These are phyloP conservation scores for Piper betle DNA, from an alignment of 164 flowering plant genomes.

Conservation along the genomic window DNA sequence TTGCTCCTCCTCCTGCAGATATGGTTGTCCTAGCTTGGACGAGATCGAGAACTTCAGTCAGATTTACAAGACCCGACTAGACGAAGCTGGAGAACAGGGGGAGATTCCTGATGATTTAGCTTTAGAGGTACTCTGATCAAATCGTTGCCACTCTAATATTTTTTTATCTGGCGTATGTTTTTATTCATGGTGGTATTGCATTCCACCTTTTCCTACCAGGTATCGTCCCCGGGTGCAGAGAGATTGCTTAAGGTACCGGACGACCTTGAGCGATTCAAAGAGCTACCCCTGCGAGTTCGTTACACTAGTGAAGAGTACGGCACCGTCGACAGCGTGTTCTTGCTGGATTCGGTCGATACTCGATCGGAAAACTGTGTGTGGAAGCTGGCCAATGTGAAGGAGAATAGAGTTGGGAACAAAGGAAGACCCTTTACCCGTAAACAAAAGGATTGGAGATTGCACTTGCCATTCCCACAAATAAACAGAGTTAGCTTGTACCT, in stretches of 20 bases:
- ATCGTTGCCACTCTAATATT: not conserved
- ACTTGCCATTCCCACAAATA: constrained; percentile 32
- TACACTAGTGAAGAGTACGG: constrained; percentile 28
- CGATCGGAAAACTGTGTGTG: constrained; percentile 51
- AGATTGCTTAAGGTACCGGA: constrained; percentile 71
- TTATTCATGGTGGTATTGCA: not conserved
- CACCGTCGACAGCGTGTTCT: constrained; percentile 42
- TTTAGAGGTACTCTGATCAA: constrained; percentile 42
- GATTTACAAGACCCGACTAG: constrained; percentile 56
- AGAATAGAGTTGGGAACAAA: constrained; percentile 55
- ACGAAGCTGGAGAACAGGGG: constrained; percentile 58
- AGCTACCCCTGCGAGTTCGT: constrained; percentile 62
- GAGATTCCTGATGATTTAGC: constrained; percentile 74
- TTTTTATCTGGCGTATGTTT: not conserved
- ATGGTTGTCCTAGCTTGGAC: constrained; percentile 82
- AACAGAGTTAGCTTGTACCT: constrained; percentile 52
- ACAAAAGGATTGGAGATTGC: constrained; percentile 72
- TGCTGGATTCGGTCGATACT: constrained; percentile 48
- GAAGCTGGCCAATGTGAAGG: constrained; percentile 88
- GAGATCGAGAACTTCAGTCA: constrained; percentile 54
- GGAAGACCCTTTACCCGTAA: constrained; percentile 76
- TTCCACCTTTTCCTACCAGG: constrained; percentile 24
- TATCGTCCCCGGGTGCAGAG: constrained; percentile 93
- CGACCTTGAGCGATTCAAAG: constrained; percentile 66
- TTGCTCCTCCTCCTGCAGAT: constrained; percentile 24